These are phyloP conservation scores for Neurospora sp. DNA, from an alignment of 495 filamentous ascomycete genomes.

Conservation along the genomic window DNA sequence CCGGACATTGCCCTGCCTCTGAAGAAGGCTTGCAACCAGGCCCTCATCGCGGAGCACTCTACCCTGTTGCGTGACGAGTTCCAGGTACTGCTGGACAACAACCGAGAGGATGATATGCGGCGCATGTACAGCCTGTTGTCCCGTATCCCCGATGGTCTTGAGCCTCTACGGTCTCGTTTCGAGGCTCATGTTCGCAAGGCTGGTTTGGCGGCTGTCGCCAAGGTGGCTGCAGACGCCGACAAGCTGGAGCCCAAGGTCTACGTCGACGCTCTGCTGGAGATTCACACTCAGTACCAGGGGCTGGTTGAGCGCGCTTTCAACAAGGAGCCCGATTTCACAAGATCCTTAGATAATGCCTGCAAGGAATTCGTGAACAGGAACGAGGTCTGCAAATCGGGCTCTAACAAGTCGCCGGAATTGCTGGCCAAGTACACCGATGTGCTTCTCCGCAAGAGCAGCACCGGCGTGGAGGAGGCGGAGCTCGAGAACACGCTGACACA, in stretches of 20 bases:
- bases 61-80: conserved; percentile 85
- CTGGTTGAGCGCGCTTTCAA: conserved; percentile 89
- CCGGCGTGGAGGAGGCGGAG: conserved; percentile 83
- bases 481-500: conserved; percentile 84
- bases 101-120: conserved; percentile 87
- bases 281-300: conserved; percentile 84
- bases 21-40: conserved; percentile 78
- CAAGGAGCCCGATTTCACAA: conserved; percentile 92
- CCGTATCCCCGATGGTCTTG: conserved; percentile 83
- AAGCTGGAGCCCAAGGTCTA: conserved; percentile 93
- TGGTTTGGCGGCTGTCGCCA: conserved; percentile 77
- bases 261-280: conserved; percentile 87
- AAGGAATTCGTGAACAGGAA: conserved; percentile 97
- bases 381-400: conserved; percentile 82
- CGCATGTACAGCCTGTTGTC: conserved; percentile 92
- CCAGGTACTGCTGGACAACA: conserved; percentile 87
- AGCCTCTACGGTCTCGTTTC: conserved; percentile 80
- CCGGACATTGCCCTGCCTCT: conserved; percentile 73
- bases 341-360: conserved; percentile 93
- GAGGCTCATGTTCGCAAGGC: conserved; percentile 88
- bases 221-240: conserved; percentile 81
- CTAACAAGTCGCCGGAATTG: conserved; percentile 85
- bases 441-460: conserved; percentile 83
- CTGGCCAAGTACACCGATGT: conserved; percentile 95
- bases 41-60: conserved; percentile 82